Percentiles rank a stretch among this genome's conserved stretches.
Conservation (phyloP, 495 filamentous ascomycete genomes). For the Hapsidospora chrysogenum region DNA sequence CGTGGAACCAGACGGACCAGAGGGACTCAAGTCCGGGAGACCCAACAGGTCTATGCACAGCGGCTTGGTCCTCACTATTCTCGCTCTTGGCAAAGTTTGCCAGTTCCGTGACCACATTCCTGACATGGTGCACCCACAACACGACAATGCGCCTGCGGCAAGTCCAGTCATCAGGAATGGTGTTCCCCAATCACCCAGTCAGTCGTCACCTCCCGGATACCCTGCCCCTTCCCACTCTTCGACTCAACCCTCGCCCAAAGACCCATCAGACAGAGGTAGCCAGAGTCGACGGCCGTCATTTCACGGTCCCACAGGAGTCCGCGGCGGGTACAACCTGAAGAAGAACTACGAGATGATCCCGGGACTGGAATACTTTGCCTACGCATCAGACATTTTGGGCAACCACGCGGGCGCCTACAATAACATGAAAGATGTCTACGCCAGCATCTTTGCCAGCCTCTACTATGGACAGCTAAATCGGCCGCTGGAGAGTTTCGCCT, state of each 20-base stretch:
- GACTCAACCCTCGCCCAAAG: conserved; percentile 29
- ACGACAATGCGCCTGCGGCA: conserved; percentile 17
- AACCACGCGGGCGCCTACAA: conserved; percentile 53
- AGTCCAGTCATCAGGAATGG: conserved; percentile 33
- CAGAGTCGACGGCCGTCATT: conserved; percentile 26
- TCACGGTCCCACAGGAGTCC: conserved; percentile 14
- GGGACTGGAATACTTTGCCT: conserved; percentile 73
- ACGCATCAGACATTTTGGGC: conserved; percentile 77
- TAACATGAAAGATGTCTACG: conserved; percentile 66
- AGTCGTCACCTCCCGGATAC: conserved; percentile 30
- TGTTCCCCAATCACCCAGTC: conserved; percentile 25
- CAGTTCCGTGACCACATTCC: conserved; percentile 43
- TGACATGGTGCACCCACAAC: conserved; percentile 35
- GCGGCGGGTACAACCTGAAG: conserved; percentile 12
- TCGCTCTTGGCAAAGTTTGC: conserved; percentile 78
- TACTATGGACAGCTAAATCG: conserved; percentile 79
- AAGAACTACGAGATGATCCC: conserved; percentile 80
- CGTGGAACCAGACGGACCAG: conserved; percentile 19
- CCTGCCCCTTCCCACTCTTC: conserved; percentile 19
- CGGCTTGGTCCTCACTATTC: conserved; percentile 62
- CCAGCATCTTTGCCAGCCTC: conserved; percentile 69
- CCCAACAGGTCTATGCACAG: conserved; percentile 47
- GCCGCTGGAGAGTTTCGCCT: conserved; percentile 77
- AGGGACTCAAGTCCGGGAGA: conserved; percentile 19
- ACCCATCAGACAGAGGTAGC: conserved; percentile 19